Conservation (phyloP, 129 eudicot genomes). For the Tanacetum coccineum region DNA sequence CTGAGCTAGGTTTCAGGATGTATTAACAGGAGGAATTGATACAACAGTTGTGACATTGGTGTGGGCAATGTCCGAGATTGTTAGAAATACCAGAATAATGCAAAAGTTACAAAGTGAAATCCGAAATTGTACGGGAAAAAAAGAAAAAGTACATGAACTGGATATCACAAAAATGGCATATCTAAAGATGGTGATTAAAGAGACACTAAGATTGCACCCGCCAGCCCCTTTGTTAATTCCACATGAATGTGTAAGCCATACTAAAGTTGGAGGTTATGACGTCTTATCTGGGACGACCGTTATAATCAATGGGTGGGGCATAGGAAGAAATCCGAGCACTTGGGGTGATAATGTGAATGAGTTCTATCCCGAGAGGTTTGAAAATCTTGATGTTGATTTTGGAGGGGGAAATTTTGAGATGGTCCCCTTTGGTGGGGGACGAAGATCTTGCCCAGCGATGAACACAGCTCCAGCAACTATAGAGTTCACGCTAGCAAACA, state of each 20-base stretch:
- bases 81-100: constrained; percentile 23
- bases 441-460: constrained; percentile 19
- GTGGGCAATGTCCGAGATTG: constrained; percentile 49
- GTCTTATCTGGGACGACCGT: background rate
- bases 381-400: constrained; percentile 18
- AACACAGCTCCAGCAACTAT: constrained; percentile 6
- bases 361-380: constrained; percentile 31
- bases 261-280: constrained; percentile 19
- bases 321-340: constrained; percentile 14
- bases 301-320: constrained; percentile 24
- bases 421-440: constrained; percentile 25
- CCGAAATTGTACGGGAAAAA: background rate
- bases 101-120: constrained; percentile 31
- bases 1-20: no score
- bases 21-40: constrained; percentile 32
- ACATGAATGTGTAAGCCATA: constrained; percentile 26
- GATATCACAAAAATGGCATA: constrained; percentile 39
- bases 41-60: constrained; percentile 32
- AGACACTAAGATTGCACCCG: constrained; percentile 43
- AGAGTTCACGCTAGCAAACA: constrained; percentile 12
- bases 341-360: constrained; percentile 23
- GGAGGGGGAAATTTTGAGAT: constrained; percentile 17
- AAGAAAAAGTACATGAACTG: constrained; percentile 21
- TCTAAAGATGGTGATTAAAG: constrained; percentile 44
- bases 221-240: constrained; percentile 43